Evolutionary conservation across 768 basidiomycete species (phyloP).

Genomic region (Mrakia frigida): DNA sequence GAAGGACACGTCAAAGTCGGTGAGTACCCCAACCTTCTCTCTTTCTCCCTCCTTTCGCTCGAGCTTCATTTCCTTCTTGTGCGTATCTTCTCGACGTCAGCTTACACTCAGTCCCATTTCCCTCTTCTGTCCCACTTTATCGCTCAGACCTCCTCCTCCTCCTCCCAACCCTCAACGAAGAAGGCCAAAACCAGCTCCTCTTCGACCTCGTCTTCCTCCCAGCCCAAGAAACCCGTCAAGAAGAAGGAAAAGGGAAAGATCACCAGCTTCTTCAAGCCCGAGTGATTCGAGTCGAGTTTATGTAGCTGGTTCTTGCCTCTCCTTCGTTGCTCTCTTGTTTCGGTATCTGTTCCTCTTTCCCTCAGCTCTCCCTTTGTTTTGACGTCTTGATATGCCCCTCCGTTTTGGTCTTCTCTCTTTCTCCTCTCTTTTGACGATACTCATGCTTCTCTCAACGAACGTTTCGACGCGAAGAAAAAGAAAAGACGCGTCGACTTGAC

Average conservation of each 20-base stretch:
- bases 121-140: too few relatives aligned
- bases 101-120: neutral
- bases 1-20: neutral
- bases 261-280: constrained; percentile 1
- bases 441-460: too few relatives aligned
- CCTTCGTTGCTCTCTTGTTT: neutral
- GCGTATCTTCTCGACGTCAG: neutral
- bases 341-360: neutral
- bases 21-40: neutral
- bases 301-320: neutral
- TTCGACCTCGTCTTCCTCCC: constrained; percentile 11
- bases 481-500: too few relatives aligned
- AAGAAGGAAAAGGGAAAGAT: constrained; percentile 28
- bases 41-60: neutral
- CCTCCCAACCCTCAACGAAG: neutral
- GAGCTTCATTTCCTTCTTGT: neutral
- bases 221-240: constrained; percentile 22
- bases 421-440: neutral
- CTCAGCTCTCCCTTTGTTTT: neutral
- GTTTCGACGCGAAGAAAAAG: too few relatives aligned
- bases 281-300: neutral
- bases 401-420: neutral
- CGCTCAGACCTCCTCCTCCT: neutral
- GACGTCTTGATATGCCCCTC: neutral
- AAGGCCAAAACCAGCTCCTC: neutral